Conservation (phyloP, 129 eudicot genomes). For the Saposhnikovia divaricata region DNA sequence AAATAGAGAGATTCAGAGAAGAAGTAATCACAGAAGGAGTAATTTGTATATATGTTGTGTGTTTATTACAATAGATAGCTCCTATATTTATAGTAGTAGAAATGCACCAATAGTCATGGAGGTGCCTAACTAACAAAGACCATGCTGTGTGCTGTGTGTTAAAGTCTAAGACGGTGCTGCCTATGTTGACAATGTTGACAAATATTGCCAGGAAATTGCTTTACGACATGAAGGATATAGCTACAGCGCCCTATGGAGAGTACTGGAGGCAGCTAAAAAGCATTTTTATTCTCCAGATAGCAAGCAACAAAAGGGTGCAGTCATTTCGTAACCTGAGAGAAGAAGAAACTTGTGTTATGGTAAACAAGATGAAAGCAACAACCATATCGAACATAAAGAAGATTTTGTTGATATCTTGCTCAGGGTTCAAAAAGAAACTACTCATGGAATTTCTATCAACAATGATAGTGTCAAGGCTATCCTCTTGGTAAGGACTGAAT, state of each 20-base stretch:
- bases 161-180: no score
- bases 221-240: background rate
- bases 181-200: no score
- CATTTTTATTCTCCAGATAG: constrained; percentile 12
- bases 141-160: no score
- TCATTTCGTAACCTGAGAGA: constrained; percentile 6
- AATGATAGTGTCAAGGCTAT: constrained; percentile 46
- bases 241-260: constrained; percentile 14
- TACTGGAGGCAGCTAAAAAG: constrained; percentile 19
- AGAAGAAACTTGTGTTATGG: constrained; percentile 6
- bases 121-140: no score
- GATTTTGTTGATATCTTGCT: constrained; percentile 49
- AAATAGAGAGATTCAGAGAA: no score
- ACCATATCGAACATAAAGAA: background rate
- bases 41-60: no score
- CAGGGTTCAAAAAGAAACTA: constrained; percentile 25
- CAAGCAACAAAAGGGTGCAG: constrained; percentile 18
- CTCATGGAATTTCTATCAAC: constrained; percentile 26
- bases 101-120: no score
- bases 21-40: no score
- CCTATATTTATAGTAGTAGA: no score
- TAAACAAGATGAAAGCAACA: background rate
- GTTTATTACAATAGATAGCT: no score
- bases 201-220: background rate
- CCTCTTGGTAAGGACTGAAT: constrained; percentile 6